Evolutionary conservation across 306 rosid genomes (phyloP), one percentile per base, ranked within the genome.

Genomic region (Rosa multiflora): DNA sequence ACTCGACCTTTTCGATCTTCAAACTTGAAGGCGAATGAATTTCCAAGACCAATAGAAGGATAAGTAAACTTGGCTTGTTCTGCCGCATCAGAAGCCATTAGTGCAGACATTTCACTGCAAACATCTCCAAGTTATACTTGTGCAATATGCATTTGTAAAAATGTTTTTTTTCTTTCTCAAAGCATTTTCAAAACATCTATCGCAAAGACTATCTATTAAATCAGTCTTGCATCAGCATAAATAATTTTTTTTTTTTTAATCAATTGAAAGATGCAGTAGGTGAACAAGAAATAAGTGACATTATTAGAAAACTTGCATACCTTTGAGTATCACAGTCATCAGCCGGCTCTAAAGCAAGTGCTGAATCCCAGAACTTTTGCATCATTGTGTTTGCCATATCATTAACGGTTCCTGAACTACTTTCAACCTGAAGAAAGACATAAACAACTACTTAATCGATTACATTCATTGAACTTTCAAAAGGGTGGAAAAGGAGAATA

Each of bases 351-450:
- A 89, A 75, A 71, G 90, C 80, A 82, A 93, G 83, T 61, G 98
- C 96, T 2, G 98, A 93, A 79, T 95, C 99, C 99, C 99, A 95
- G 83, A 95, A 95, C 75, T 88, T 93, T 83, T 95, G 98, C 98
- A 95, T 92, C 83, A 93, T 85, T 84, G 96, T 88, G 89, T 83
- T 90, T 84, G 96, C 92, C 85, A 91, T 67, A 83, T 91, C 98
- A 79, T 84, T 91, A 76, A 83, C 97, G 73, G 93, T 77, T 75
- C 93, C 98, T 26, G 96, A 85, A 78, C 91, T 82, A 89, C 80
- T 91, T 67, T 93, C 98, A 69, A 88, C 92, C 98, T 95, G 80
- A 64, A 35, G 42, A 78, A 78, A 75, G 58, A 20, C 47, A 73
- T 51, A 69, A 40, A 39, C 8, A 43, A 17, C 69, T 42, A 74